Base-by-base conservation (phyloP, 2,329 filamentous ascomycete genomes). In the Colletotrichum eremochloae region DNA sequence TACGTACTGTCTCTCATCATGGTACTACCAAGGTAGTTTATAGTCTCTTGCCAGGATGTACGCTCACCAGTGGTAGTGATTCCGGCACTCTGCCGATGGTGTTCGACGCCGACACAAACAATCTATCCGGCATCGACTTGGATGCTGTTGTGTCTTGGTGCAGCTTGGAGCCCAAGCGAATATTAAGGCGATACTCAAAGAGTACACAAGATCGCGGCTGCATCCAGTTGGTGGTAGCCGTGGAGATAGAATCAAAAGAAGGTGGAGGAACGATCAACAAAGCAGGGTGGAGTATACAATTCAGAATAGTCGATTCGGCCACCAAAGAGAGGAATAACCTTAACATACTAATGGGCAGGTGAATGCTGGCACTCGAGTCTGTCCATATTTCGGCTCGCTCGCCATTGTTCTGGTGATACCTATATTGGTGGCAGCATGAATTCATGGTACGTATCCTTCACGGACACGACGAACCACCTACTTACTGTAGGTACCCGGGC, bases 41-140 rank as follows among this genome's bases (percentile, higher is more conserved):
- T 24, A 29, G 57, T 53, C 31, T 36, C 33, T n/a, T 11, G 31
- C 40, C 33, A 62, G 31, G 60, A 29, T 64, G 55, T 24, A 42
- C 29, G 31, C 24, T 3, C 40, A 1, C 18, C 31, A 29, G 52
- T 63, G 46, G 46, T 53, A 29, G 52, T 63, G 46, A n/a, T 53
- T 33, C 50, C 66, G 66, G 66, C 66, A 68, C 60, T 0, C 40
- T 68, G 66, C 66, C 66, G 66, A 68, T 40, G 33, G 46, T 12
- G 29, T 33, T 58, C 60, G 18, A 57, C 31, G 31, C 50, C 38
- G 52, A 63, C 31, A 48, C n/a, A 42, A 8, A 15, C 55, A 42
- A 12, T 57, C 31, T 11, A 12, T n/a, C 24, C 66, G 36, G 42
- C 52, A 44, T 48, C 60, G 20, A 42, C 42, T 56, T 5, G 66